Conservation (phyloP, 2,329 filamentous ascomycete genomes). For the Thermomyces lanuginosus region DNA sequence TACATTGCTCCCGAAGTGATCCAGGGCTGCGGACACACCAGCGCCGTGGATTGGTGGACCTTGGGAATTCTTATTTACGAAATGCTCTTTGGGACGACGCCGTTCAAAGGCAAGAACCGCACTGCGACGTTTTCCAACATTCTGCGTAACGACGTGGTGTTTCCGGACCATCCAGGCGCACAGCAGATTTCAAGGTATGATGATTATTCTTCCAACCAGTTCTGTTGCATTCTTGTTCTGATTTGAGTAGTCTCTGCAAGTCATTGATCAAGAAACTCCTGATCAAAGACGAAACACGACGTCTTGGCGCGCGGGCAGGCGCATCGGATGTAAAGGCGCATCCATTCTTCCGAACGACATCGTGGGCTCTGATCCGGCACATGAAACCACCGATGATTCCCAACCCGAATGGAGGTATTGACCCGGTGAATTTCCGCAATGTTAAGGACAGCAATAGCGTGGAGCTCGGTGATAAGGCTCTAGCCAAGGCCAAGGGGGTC, state of each 20-base stretch:
- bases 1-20: conserved; percentile 99
- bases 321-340: conserved; percentile 94
- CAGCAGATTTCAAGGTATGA: conserved; percentile 86
- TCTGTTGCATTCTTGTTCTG: too few species aligned
- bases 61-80: conserved; percentile 94
- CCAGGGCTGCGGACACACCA: conserved; percentile 95
- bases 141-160: conserved; percentile 82
- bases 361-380: conserved; percentile 92
- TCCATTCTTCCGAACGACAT: conserved; percentile 87
- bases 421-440: conserved; percentile 93
- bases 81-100: conserved; percentile 96
- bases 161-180: conserved; percentile 71
- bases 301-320: conserved; percentile 81
- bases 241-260: conserved; percentile 62
- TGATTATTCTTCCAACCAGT: not conserved
- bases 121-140: conserved; percentile 98
- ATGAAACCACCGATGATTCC: conserved; percentile 97
- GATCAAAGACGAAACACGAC: conserved; percentile 92
- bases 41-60: conserved; percentile 98
- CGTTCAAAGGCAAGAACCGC: conserved; percentile 97
- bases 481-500: conserved; percentile 50
- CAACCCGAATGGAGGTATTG: conserved; percentile 72
- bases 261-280: conserved; percentile 88
- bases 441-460: conserved; percentile 96
- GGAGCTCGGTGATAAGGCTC: conserved; percentile 39